phyloP scores from a whole-genome alignment of 2,329 filamentous ascomycete species.

The Bisporella sp. region DNA sequence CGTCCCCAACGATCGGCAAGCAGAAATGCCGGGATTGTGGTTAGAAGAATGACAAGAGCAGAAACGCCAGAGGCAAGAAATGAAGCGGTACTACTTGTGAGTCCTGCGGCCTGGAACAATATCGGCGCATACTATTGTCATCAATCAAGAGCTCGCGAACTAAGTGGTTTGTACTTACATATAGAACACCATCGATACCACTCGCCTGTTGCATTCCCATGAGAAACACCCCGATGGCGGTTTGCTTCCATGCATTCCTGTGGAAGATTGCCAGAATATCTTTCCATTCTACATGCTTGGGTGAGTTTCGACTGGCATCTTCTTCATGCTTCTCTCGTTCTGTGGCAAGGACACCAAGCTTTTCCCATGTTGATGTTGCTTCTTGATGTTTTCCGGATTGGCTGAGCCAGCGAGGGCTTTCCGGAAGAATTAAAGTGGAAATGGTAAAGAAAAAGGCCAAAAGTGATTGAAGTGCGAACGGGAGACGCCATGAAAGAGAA shows the following conservation, averaged over 20 bases:
- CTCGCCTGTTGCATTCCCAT: constrained; percentile 53
- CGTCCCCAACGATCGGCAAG: constrained; percentile 52
- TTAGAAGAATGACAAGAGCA: constrained; percentile 49
- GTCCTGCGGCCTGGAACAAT: constrained; percentile 52
- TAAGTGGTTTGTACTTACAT: constrained; percentile 33
- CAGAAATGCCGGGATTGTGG: constrained; percentile 48
- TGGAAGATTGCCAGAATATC: constrained; percentile 26
- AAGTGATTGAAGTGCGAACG: constrained; percentile 42
- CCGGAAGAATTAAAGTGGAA: constrained; percentile 34
- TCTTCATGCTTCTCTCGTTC: constrained; percentile 21
- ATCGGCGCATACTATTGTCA: constrained; percentile 47
- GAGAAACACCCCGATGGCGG: constrained; percentile 46
- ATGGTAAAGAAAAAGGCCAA: constrained; percentile 34
- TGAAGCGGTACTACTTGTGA: constrained; percentile 43
- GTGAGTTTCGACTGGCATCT: not conserved
- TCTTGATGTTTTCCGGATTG: constrained; percentile 38
- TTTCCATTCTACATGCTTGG: constrained; percentile 12
- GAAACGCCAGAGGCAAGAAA: constrained; percentile 57
- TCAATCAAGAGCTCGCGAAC: not conserved
- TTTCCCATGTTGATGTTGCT: constrained; percentile 33
- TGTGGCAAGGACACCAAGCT: constrained; percentile 15
- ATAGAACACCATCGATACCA: constrained; percentile 57
- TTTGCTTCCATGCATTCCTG: constrained; percentile 38
- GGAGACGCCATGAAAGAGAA: constrained; percentile 48
- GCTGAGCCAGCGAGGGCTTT: constrained; percentile 52